Base-by-base conservation (phyloP, 352 stramenopile species). In the Blastocystis sp. region DNA sequence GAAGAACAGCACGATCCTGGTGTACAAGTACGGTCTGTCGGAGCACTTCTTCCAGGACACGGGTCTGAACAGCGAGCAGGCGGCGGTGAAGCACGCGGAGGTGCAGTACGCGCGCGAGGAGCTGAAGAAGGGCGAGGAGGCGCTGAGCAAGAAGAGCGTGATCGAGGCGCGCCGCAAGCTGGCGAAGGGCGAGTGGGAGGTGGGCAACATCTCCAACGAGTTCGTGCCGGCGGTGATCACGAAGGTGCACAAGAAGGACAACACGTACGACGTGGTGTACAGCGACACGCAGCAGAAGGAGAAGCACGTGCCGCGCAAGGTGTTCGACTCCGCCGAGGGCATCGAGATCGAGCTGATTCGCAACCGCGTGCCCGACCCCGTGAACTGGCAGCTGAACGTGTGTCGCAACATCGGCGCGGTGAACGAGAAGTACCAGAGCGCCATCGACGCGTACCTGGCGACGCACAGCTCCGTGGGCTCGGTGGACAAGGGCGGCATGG, bases 1-100 rank as follows among this genome's bases (percentile, higher is more conserved):
- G 35, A 50, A 74, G 31, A 92, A 92, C 62, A 78, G 60, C 33
- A 88, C 13, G 37, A 90, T 90, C 1, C 62, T 88, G 45, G 65
- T 88, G 35, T 88, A 88, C 51, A 76, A 70, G n/a, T 88, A 78
- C 65, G 78, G 78, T 0, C 62, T 88, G 13, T 76, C 33, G 60
- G 93, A 93, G 21, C 93, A 94, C 78, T 97, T 96, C 82, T 95
- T 97, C 13, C 93, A 95, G 67, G 94, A 95, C 39, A 95, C 94
- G 33, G 96, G 96, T 85, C 92, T 97, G 16, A 94, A 97, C 90
- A 94, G 95, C 63, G 95, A 96, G 91, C 93, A 95, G 91, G 93
- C 94, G 10, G 90, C 95, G 12, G 92, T 95, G 78, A 91, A 95
- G 35, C 94, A 96, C 90, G 90, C 93, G 12, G 93, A 94, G 41